Evolutionary conservation across 805 yeast species (phyloP).

Genomic region (Lipomyces orientalis): DNA sequence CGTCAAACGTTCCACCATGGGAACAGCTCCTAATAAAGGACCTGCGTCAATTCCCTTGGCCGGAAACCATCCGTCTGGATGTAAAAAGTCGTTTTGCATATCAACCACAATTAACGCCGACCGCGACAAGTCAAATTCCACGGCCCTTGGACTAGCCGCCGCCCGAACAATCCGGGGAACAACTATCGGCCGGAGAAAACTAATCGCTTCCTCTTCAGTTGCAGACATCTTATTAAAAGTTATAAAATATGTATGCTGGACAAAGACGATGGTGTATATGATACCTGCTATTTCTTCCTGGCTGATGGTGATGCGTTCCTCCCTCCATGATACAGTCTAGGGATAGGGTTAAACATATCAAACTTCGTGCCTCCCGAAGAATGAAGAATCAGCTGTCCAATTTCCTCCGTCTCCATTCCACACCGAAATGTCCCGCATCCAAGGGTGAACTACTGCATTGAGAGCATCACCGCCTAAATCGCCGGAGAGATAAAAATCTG

Average conservation of each 20-base stretch:
- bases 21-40: constrained; percentile 18
- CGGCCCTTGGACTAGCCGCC: constrained; percentile 20
- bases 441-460: too few relatives aligned
- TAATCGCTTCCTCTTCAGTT: constrained; percentile 15
- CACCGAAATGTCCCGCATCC: too few relatives aligned
- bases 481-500: too few relatives aligned
- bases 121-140: constrained; percentile 26
- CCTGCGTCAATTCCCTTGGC: constrained; percentile 21
- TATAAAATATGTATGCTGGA: neutral
- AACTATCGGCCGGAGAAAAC: constrained; percentile 26
- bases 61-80: constrained; percentile 35
- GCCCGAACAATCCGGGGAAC: constrained; percentile 22
- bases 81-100: constrained; percentile 36
- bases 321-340: too few relatives aligned
- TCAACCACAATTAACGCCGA: constrained; percentile 34
- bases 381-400: too few relatives aligned
- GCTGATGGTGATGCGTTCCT: too few relatives aligned
- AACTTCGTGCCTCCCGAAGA: too few relatives aligned
- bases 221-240: neutral
- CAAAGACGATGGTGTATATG: neutral
- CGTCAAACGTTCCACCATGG: constrained; percentile 26
- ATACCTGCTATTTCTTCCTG: neutral
- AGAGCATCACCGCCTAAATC: too few relatives aligned
- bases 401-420: too few relatives aligned
- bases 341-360: too few relatives aligned